Conservation (phyloP, 108 stramenopile species). For the Epithemia pelagica region DNA sequence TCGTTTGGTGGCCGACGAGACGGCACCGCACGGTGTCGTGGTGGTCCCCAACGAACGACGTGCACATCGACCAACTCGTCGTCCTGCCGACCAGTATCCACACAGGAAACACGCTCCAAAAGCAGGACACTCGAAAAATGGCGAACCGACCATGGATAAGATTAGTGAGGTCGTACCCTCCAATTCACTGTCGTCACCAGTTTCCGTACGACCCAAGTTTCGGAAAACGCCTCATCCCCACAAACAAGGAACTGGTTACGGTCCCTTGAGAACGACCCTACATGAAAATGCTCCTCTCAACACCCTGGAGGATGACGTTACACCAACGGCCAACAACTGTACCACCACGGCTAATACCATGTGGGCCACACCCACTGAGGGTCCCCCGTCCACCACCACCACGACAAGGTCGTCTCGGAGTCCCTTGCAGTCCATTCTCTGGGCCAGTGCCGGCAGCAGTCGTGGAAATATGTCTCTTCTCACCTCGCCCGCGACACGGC, state of each 20-base stretch:
- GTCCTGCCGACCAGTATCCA: not conserved
- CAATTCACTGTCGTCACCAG: not conserved
- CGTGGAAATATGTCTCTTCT: not conserved
- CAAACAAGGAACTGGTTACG: not conserved
- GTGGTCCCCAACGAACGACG: slow-evolving; percentile 39
- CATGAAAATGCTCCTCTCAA: not conserved
- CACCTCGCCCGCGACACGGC: not conserved
- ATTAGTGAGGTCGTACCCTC: not conserved
- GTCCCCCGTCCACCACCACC: not conserved
- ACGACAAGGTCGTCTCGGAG: too few species aligned
- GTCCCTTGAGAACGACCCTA: not conserved
- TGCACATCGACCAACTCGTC: not conserved
- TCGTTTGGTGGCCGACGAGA: slow-evolving; percentile 27
- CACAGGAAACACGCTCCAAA: too few species aligned
- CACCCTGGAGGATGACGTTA: not conserved
- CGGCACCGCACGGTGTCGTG: slow-evolving; percentile 30
- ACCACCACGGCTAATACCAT: not conserved
- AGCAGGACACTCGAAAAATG: not conserved
- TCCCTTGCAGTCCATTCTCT: not conserved
- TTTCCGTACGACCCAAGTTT: not conserved
- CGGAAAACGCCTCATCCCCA: not conserved
- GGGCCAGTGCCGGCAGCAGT: not conserved
- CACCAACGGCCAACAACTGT: not conserved
- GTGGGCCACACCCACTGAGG: not conserved
- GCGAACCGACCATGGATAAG: not conserved